Evolutionary conservation across 192 early-diverging fungal genomes (phyloP), one percentile per base, ranked within the genome.

Genomic region (Allomyces javanicus): DNA sequence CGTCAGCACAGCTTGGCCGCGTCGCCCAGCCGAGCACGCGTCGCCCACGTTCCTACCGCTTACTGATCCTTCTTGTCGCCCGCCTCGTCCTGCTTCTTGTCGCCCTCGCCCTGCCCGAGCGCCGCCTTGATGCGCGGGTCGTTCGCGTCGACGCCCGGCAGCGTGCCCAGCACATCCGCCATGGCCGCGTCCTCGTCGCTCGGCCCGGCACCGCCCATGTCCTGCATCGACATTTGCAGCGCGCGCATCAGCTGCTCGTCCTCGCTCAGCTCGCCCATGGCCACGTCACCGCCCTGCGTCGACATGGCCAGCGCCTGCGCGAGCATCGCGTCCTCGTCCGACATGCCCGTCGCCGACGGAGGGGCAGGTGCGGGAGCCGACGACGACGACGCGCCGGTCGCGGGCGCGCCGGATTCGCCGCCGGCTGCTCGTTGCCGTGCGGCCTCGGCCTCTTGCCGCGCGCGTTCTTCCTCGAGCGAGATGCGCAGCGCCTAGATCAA

Each of bases 401-500:
- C 44, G 43, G 65, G 65, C 9, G 66, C 63, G 62, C 68, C 76
- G 25, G 62, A 44, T 19, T 70, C 62, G 62, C 67, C 70, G 2
- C 72, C 71, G 25, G 72, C 69, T 64, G 67, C 75, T 62, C 75
- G 78, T 24, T 73, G 74, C 72, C 77, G 76, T 64, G 72, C 67
- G 55, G 71, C 68, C 10, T 74, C 78, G 26, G 83, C 79, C 61
- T 86, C 87, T 67, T 94, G 94, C 71, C 95, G 83, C 40, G 91
- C 93, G 62, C 86, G 84, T 69, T 96, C 95, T 74, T 98, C 95
- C 71, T 94, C 92, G 78, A 96, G 73, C 24, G 94, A 96, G 76
- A 98, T 96, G 67, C 92, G 85, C 65, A 98, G 73, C 1, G 94
- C 93, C 81, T 87, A 68, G 33, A 25, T 3, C 43, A 44, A 62